Evolutionary conservation across 2,329 filamentous ascomycete genomes (phyloP), one percentile per base, ranked within the genome.

Genomic region (Phoma herbarum): DNA sequence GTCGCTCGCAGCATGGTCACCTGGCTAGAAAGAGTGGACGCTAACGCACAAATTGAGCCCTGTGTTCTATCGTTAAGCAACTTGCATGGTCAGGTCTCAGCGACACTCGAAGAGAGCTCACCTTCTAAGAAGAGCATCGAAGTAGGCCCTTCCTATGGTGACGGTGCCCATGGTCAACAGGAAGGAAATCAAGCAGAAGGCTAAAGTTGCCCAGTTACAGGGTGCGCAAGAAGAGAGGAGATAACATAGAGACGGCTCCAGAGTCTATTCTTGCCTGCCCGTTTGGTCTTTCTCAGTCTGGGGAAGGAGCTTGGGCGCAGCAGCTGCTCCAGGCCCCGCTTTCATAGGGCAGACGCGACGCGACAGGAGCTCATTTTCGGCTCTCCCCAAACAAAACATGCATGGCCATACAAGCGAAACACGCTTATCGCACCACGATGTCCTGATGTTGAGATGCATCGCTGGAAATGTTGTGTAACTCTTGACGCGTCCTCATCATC

Each of bases 61-160:
- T 84, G 53, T 39, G 54, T 35, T 26, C 50, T 31, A 26, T 43
- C 57, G 62, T 75, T 53, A 16, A 76, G 70, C 66, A 70, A 61
- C 43, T 53, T 22, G 9, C 28, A n/a, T 4, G 31, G 16, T 4
- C 26, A 14, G 20, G 4, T 5, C n/a, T 22, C 12, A 23, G n/a
- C 22, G 16, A n/a, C 5, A 8, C n/a, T 4, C 31, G 1, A 25
- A 12, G 7, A 39, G 6, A 22, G 74, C 83, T 79, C 76, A 90
- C 88, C 85, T 84, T 71, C 84, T 82, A 52, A 88, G 70, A 45
- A 90, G 79, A 57, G 85, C 84, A 67, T 89, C 84, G 66, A 89
- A 85, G 76, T 89, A 85, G 48, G 77, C 74, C 69, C 83, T 86
- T 62, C 86, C 85, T 63, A 89, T 82, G 10, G 85, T 88, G 49